These are phyloP conservation scores for Alternaria postmessia DNA, from an alignment of 2,329 filamentous ascomycete species.

Conservation along the genomic window DNA sequence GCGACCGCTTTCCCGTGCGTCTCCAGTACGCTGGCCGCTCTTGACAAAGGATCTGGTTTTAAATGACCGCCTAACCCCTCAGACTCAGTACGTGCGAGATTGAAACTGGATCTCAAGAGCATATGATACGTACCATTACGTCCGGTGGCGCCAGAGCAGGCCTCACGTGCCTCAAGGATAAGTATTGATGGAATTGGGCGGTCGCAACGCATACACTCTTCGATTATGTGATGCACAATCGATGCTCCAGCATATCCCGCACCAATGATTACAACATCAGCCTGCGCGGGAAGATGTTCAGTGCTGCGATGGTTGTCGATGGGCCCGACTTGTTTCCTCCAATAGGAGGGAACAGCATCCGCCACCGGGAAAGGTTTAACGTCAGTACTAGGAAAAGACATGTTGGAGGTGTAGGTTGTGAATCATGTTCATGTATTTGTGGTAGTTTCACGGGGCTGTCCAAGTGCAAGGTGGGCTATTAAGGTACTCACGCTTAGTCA, in stretches of 20 bases:
- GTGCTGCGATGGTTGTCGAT: conserved; percentile 25
- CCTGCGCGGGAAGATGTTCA: conserved; percentile 2
- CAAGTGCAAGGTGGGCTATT: background rate
- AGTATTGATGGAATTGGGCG: conserved; percentile 19
- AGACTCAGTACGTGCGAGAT: background rate
- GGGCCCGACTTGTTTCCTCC: conserved; percentile 11
- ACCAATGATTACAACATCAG: conserved; percentile 22
- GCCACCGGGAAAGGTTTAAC: conserved; percentile 11
- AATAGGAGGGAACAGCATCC: conserved; percentile 17
- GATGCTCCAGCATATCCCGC: conserved; percentile 24
- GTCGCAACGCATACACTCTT: conserved; percentile 4
- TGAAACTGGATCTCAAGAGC: background rate
- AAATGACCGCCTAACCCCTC: conserved; percentile 15
- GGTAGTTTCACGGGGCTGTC: background rate
- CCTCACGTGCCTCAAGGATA: conserved; percentile 59
- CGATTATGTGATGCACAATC: conserved; percentile 19
- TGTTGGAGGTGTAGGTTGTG: background rate
- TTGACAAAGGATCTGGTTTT: conserved; percentile 49
- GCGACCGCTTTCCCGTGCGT: conserved; percentile 19
- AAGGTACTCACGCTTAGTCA: conserved; percentile 4
- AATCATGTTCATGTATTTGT: background rate
- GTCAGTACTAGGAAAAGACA: background rate
- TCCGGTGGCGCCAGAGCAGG: conserved; percentile 63
- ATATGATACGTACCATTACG: conserved; percentile 57
- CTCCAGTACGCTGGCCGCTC: conserved; percentile 18